Conservation (phyloP, 1,139 yeast genomes). For the Debaryomyces coudertii region DNA sequence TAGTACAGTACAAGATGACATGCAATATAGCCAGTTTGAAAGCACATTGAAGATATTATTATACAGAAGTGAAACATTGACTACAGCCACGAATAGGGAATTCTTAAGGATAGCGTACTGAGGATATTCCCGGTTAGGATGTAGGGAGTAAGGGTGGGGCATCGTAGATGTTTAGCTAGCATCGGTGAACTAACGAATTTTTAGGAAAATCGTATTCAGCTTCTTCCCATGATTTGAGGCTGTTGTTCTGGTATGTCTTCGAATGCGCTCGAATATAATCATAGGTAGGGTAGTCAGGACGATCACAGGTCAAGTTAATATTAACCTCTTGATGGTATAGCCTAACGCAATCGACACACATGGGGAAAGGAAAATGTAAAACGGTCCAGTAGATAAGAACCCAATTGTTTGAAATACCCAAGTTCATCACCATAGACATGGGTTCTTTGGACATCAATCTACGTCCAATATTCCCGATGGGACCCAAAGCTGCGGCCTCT, state of each 20-base stretch:
- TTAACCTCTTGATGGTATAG: constrained; percentile 69
- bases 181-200: constrained; percentile 26
- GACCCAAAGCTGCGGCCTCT: constrained; percentile 65
- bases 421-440: constrained; percentile 75
- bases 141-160: no score
- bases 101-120: no score
- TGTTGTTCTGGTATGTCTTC: constrained; percentile 63
- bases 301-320: constrained; percentile 70
- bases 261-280: constrained; percentile 69
- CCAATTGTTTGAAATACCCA: constrained; percentile 84
- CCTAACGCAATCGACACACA: constrained; percentile 77
- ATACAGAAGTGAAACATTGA: no score
- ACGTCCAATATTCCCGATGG: constrained; percentile 82
- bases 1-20: no score
- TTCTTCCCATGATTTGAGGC: constrained; percentile 64
- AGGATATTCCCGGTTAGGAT: no score
- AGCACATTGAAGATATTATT: no score
- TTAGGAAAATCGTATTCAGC: constrained; percentile 73
- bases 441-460: constrained; percentile 81
- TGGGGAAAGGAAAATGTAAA: constrained; percentile 64
- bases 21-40: no score
- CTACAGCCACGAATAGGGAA: no score
- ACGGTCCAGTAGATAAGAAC: constrained; percentile 79
- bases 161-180: constrained; percentile 13
- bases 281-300: constrained; percentile 68